A percentile compares a stretch with the other conserved stretches of the same genome.
phyloP scores from a whole-genome alignment of 2,329 filamentous ascomycete genomes.

The Fusarium mexicanum region DNA sequence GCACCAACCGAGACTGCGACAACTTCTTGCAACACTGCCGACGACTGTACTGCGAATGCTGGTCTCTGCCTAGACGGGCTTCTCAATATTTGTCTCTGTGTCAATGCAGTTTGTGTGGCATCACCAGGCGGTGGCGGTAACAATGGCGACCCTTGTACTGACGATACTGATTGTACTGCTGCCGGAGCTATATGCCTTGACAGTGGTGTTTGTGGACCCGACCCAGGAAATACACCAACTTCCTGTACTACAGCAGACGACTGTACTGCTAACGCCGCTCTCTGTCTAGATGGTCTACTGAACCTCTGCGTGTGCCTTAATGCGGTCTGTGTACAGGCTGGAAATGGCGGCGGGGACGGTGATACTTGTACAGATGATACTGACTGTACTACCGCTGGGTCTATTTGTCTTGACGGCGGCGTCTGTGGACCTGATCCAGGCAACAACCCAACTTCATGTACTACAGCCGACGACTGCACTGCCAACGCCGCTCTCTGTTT shows the following conservation, averaged over 20 bases:
- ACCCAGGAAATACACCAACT: neutral
- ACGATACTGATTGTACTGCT: neutral
- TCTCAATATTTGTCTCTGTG: neutral
- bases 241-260: neutral
- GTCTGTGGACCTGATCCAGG: neutral
- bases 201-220: neutral
- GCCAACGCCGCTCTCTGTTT: neutral
- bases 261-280: neutral
- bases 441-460: neutral
- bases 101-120: neutral
- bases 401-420: neutral
- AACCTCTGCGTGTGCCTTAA: neutral
- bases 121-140: neutral
- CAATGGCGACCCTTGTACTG: neutral
- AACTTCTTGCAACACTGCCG: neutral
- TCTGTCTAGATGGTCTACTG: fast-evolving
- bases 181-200: neutral
- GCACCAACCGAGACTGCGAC: neutral
- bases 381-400: neutral
- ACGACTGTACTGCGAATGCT: neutral
- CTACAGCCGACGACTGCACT: neutral
- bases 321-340: neutral
- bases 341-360: neutral
- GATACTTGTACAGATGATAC: neutral
- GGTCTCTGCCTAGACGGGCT: neutral